Evolutionary conservation across 116 monocot genomes (phyloP), one percentile per base, ranked within the genome.

Genomic region (Zostera marina): DNA sequence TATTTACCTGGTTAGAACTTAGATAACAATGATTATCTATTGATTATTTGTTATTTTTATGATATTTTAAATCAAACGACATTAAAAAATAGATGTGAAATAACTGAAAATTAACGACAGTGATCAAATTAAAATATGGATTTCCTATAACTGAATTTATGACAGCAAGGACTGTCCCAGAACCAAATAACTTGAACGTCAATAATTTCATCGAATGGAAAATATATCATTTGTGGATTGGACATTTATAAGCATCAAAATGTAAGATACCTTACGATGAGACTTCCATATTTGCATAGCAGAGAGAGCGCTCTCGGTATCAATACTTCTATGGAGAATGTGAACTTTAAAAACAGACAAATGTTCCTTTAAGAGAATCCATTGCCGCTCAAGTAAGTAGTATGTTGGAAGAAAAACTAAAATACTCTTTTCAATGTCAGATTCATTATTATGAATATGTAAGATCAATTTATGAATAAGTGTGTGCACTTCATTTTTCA

Each of bases 361-460:
- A 32, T 74, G 58, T 25, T 68, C 58, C 43, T 53, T 73, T 49
- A 90, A 65, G 32, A 73, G 78, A 44, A 76, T 23, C 90, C 90
- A 90, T 41, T 84, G 90, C 52, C 76, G 70, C 73, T 90, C 90
- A 61, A 90, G 40, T 19, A 84, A 68, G 61, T 67, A 61, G 60
- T 90, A 90, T 57, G 84, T 90, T 25, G 90, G 90, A 39, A 90
- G 78, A 53, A 90, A 90, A 53, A 90, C 76, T 52, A 90, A 72
- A 54, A 90, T 78, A 55, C 90, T 81, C 74, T 84, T 90, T 64
- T 74, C 56, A 24, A 72, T 81, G 62, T 84, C 76, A 40, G 73
- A 68, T 68, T 90, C 90, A 56, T 57, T 70, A 71, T 71, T 53
- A 74, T 90, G 71, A 26, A 90, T 73, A 66, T 78, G 71, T 46